Evolutionary conservation across 495 filamentous ascomycete genomes (phyloP), one percentile per base, ranked within the genome.

Genomic region (Trichoderma parareesei): DNA sequence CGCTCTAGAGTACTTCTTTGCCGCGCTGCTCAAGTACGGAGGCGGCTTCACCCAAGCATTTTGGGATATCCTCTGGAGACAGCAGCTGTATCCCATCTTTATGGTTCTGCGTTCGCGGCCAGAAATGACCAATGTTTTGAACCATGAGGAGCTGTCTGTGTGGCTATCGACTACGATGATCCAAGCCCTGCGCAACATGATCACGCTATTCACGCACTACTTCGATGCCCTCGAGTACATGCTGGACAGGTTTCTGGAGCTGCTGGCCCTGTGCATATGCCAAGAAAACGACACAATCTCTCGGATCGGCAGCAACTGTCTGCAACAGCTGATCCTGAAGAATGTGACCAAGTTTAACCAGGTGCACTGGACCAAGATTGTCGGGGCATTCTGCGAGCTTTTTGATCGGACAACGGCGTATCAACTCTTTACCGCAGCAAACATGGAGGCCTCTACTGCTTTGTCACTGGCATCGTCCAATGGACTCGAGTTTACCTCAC

Each of bases 141-240:
- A 91, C 66, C 92, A 96, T 68, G 94, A 99, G 72, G 92, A 97
- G 69, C 81, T 97, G 20, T 97, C 93, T 1, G 94, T 99, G n/a
- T 99, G 94, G 94, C 82, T 99, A 42, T 97, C 92, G 13, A 99
- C 94, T 0, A 99, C 94, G 20, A 98, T 99, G 92, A 99, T 99
- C 57, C 94, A 99, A 74, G 94, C 94, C 16, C 78, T 99, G 67
- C 86, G 94, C 60, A 98, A 97, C 76, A 96, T 99, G 89, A 97
- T 99, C 69, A 92, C 89, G 0, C 85, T 99, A 35, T 98, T 99
- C 72, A 99, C 94, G 0, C 94, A 99, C 74, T 98, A 97, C 75
- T 99, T 98, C 69, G 91, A 96, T 64, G 84, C 91, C 0, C 77
- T 99, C 37, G 91, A 97, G 73, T 93, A 96, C 72, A 98, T 99